Evolutionary conservation across 2,329 filamentous ascomycete species (phyloP).

Genomic region (Paecilomyces niveus): DNA sequence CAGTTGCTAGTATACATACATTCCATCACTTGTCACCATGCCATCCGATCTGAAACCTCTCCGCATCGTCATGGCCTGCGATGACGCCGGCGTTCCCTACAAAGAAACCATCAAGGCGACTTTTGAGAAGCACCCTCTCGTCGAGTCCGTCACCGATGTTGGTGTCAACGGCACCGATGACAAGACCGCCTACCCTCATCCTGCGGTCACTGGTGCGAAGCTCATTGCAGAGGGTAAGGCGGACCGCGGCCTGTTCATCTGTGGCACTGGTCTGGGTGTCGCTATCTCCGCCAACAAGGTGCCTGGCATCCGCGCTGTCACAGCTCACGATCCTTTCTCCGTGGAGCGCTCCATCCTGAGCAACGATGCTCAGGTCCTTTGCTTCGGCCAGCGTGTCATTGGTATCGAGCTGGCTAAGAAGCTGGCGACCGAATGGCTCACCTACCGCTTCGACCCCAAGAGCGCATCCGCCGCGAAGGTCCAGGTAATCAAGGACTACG

Average conservation of each 20-base stretch:
- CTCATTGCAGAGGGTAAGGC: slow-evolving; percentile 45
- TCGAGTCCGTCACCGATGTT: slow-evolving; percentile 64
- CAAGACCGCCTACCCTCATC: slow-evolving; percentile 75
- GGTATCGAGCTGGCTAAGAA: slow-evolving; percentile 73
- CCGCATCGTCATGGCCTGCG: slow-evolving; percentile 57
- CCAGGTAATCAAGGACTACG: slow-evolving; percentile 40
- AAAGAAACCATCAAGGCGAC: slow-evolving; percentile 71
- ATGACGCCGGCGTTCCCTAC: slow-evolving; percentile 70
- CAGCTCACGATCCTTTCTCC: slow-evolving; percentile 77
- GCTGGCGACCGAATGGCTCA: slow-evolving; percentile 73
- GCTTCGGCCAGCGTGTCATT: slow-evolving; percentile 77
- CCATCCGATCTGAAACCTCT: slow-evolving; percentile 34
- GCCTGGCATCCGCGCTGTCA: slow-evolving; percentile 76
- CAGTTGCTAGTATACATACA: not conserved
- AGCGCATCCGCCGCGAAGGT: slow-evolving; percentile 59
- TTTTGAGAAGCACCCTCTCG: slow-evolving; percentile 59
- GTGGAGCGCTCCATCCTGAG: slow-evolving; percentile 74
- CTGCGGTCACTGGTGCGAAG: slow-evolving; percentile 65
- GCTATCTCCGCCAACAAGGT: slow-evolving; percentile 88
- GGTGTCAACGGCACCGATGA: slow-evolving; percentile 60
- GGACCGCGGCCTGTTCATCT: slow-evolving; percentile 71
- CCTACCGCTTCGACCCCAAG: slow-evolving; percentile 68
- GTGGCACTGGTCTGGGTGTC: slow-evolving; percentile 79
- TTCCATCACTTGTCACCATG: slow-evolving; percentile 16
- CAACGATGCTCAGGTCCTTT: slow-evolving; percentile 82